These are phyloP conservation scores for Hemileccinum impolitum DNA, from an alignment of 768 basidiomycete genomes.

Conservation along the genomic window DNA sequence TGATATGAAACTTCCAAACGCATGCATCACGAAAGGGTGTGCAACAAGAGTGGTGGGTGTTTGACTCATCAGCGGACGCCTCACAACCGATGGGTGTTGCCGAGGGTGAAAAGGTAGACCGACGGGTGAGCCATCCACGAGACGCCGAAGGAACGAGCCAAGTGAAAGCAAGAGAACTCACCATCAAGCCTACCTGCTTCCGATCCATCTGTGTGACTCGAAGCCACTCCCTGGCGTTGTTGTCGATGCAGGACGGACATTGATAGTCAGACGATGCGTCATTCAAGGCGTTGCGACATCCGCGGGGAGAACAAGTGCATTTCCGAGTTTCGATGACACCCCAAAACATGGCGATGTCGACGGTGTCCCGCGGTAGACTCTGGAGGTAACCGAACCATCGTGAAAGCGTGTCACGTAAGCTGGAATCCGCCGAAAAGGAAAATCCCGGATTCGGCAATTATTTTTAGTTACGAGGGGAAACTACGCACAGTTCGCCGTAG, in stretches of 20 bases:
- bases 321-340: conserved; percentile 18
- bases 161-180: conserved; percentile 20
- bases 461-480: conserved; percentile 8
- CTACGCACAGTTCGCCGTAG: conserved; percentile 60
- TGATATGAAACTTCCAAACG: conserved; percentile 15
- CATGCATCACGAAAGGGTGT: conserved; percentile 11
- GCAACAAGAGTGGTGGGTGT: conserved; percentile 2
- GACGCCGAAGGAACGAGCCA: conserved; percentile 7
- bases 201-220: conserved; percentile 30
- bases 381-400: conserved; percentile 66
- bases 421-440: conserved; percentile 15
- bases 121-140: conserved; percentile 12
- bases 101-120: conserved; percentile 7
- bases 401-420: conserved; percentile 47
- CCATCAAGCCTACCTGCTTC: conserved; percentile 24
- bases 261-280: background rate
- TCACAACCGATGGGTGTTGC: background rate
- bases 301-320: conserved; percentile 19
- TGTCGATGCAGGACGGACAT: conserved; percentile 28
- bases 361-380: conserved; percentile 49
- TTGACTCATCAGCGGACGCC: conserved; percentile 7
- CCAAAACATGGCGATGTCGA: conserved; percentile 68
- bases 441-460: conserved; percentile 26
- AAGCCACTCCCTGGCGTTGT: conserved; percentile 33
- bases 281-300: conserved; percentile 5